Evolutionary conservation across 129 eudicot genomes (phyloP), one percentile per base, ranked within the genome.

Genomic region (Flaveria linearis): DNA sequence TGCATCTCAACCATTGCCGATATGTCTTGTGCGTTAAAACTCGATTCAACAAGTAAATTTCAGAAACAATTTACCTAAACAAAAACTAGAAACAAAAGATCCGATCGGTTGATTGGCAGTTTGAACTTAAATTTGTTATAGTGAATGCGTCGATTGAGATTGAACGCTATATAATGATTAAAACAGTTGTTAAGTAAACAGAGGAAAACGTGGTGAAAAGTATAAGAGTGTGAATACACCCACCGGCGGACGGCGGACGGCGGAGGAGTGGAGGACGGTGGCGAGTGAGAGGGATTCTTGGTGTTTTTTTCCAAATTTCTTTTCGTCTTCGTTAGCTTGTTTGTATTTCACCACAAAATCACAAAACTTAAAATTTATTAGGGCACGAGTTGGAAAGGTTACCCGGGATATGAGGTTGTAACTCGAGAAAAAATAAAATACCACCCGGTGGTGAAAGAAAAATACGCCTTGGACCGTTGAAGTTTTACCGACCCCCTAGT

Each of bases 241-340:
- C 36, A 75, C 71, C 72, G 79, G 79, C 62, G 78, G 28, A 74
- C 71, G 79, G 79, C 62, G 78, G 45, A 74, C 17, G 78, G 71
- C 79, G 79, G 71, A 53, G 7, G 66, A 25, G 41, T 36, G 41
- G 41, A 5, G 7, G 41, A 36, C 71, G 71, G 26, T 1, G 58
- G 36, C 46, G 71, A 30, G 0, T n/a, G 33, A 13, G 50, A 41
- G 56, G 49, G 79, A 75, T 55, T 57, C 8, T 57, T 39, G 68
- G 58, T 74, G 69, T 42, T 41, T 42, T 8, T 60, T 1, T 3
- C 2, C 26, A n/a, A n/a, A n/a, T 12, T 15, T 28, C 4, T 73
- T 73, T 74, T 60, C 12, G 28, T 18, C 68, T 74, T 45, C 17
- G 47, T 28, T 45, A n/a, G 16, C 15, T 47, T 22, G 60, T 50